Evolutionary conservation across 768 basidiomycete species (phyloP).

Genomic region (Gymnopilus dilepis): DNA sequence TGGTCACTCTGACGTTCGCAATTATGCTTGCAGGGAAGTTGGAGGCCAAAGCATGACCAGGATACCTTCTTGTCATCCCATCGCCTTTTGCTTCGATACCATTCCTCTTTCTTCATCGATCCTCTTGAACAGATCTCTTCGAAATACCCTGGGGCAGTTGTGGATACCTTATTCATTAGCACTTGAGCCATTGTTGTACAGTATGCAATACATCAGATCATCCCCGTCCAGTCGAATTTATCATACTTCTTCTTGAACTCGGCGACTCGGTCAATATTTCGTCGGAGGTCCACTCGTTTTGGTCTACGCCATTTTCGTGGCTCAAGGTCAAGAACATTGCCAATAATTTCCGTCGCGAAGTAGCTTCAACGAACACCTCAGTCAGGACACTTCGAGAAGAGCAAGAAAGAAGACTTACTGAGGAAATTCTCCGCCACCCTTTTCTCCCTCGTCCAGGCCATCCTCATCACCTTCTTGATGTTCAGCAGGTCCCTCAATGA

Average conservation of each 20-base stretch:
- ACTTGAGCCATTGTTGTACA: background rate
- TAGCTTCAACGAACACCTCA: conserved; percentile 55
- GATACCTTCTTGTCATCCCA: background rate
- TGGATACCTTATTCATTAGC: background rate
- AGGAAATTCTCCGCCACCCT: conserved; percentile 92
- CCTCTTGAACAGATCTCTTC: background rate
- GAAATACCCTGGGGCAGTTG: background rate
- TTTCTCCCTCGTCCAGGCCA: conserved; percentile 82
- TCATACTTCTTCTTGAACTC: conserved; percentile 78
- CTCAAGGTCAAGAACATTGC: conserved; percentile 87
- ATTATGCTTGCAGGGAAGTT: conserved; percentile 42
- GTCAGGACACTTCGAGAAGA: background rate
- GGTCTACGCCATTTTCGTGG: conserved; percentile 87
- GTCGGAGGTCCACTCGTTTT: conserved; percentile 68
- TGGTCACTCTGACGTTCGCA: conserved; percentile 50
- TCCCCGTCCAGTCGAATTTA: conserved; percentile 80
- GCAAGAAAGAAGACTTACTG: conserved; percentile 51
- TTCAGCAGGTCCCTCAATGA: conserved; percentile 89
- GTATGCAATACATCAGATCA: conserved; percentile 44
- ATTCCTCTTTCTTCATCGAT: background rate
- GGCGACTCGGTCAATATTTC: conserved; percentile 72
- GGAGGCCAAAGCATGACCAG: conserved; percentile 1
- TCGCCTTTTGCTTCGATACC: background rate
- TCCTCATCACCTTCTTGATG: conserved; percentile 68
- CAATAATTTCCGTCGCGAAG: conserved; percentile 95